Evolutionary conservation across 148 eudicot genomes (phyloP).

Genomic region (Dianthus caryophyllus): DNA sequence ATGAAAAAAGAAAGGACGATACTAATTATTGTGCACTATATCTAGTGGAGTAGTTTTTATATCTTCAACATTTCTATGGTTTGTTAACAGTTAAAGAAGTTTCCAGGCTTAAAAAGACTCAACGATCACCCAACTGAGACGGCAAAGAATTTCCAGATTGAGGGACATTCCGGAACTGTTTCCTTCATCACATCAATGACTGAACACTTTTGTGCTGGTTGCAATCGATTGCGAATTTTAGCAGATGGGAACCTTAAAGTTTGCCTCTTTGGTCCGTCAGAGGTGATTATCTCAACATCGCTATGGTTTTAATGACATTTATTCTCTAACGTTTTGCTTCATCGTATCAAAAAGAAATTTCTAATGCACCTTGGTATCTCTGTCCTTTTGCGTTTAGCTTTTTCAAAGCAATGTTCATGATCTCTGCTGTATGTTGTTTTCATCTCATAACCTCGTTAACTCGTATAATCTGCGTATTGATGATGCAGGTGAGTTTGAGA

Average conservation of each 20-base stretch:
- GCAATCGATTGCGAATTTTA: conserved; percentile 84
- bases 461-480: background rate
- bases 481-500: conserved; percentile 80
- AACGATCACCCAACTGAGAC: conserved; percentile 76
- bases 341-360: background rate
- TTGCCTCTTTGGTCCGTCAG: conserved; percentile 93
- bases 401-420: background rate
- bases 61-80: background rate
- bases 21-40: background rate
- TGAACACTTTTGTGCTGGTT: conserved; percentile 91
- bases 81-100: conserved; percentile 48
- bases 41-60: background rate
- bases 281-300: conserved; percentile 39
- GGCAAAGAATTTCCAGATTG: conserved; percentile 84
- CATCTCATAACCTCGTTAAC: background rate
- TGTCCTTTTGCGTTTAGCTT: background rate
- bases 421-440: background rate
- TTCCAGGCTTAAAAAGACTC: conserved; percentile 52
- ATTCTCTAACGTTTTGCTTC: background rate
- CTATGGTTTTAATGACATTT: background rate
- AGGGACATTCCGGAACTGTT: conserved; percentile 82
- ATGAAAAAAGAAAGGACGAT: too few species aligned
- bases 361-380: background rate
- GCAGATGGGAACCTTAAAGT: conserved; percentile 98
- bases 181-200: conserved; percentile 98